A percentile compares a stretch with the other conserved stretches of the same genome.
Evolutionary conservation across 1,284 basidiomycete species (phyloP).

Genomic region (Trametes versicolor): DNA sequence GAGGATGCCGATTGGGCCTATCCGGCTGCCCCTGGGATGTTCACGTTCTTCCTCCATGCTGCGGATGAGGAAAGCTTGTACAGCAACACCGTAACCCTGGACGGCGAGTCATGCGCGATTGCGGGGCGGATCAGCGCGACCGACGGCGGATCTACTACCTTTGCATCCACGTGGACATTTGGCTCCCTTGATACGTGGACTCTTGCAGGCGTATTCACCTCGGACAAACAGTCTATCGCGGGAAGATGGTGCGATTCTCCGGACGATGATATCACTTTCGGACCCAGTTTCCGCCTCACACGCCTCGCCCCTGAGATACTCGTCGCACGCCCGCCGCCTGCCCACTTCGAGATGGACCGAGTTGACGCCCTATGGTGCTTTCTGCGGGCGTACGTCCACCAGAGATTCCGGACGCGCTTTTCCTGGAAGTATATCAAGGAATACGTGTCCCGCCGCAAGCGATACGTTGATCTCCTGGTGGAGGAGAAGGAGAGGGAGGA

Average conservation of each 20-base stretch:
- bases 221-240: constrained; percentile 21
- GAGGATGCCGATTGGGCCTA: not conserved
- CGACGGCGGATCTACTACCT: not conserved
- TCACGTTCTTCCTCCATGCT: constrained; percentile 15
- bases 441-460: constrained; percentile 12
- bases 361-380: constrained; percentile 4
- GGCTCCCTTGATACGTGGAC: constrained; percentile 1
- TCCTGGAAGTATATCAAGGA: constrained; percentile 23
- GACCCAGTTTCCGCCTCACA: constrained; percentile 24
- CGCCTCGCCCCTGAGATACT: constrained; percentile 17
- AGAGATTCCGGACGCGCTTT: constrained; percentile 6
- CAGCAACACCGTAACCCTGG: not conserved
- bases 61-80: constrained; percentile 4
- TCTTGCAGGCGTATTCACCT: constrained; percentile 22
- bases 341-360: constrained; percentile 18
- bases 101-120: constrained; percentile 4
- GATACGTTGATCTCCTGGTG: constrained; percentile 11
- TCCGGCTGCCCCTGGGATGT: constrained; percentile 14
- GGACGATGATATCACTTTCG: not conserved
- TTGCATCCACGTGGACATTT: constrained; percentile 5
- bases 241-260: constrained; percentile 18
- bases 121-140: not conserved
- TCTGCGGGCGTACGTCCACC: not conserved
- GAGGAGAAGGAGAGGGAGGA: not conserved
- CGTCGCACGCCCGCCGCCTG: constrained; percentile 24